Percentiles rank a stretch among this genome's conserved stretches.
Evolutionary conservation across 1,284 basidiomycete genomes (phyloP).

Genomic region (Ganoderma lucidum): DNA sequence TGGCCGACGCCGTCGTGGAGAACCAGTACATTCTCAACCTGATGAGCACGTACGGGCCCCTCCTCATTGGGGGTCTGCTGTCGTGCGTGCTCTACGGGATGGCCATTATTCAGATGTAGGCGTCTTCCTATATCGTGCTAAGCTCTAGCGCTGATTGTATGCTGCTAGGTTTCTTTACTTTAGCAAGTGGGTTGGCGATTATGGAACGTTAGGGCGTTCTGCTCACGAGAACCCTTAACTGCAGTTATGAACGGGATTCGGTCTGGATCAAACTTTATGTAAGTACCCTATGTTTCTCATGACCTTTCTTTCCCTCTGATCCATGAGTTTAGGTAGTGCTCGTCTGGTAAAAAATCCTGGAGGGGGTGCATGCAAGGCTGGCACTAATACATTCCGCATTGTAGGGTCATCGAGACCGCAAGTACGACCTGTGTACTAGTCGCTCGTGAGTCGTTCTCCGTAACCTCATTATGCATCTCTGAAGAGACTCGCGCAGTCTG

Average conservation of each 20-base stretch:
- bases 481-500: neutral
- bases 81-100: slow-evolving; percentile 3
- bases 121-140: neutral
- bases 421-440: neutral
- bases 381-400: neutral
- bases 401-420: neutral
- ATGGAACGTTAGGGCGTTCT: neutral
- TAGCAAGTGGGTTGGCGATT: neutral
- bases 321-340: neutral
- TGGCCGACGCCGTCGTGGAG: neutral
- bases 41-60: slow-evolving; percentile 6
- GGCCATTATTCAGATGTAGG: slow-evolving; percentile 3
- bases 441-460: neutral
- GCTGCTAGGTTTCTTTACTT: neutral
- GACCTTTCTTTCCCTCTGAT: neutral
- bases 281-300: neutral
- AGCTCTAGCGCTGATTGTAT: neutral
- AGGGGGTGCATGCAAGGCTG: neutral
- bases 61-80: slow-evolving; percentile 1
- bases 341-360: neutral
- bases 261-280: neutral
- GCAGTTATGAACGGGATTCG: slow-evolving; percentile 4
- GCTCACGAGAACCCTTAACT: neutral
- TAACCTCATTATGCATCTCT: neutral
- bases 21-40: neutral